Evolutionary conservation across 2,329 filamentous ascomycete genomes (phyloP).

Genomic region (Colletotrichum graminicola): DNA sequence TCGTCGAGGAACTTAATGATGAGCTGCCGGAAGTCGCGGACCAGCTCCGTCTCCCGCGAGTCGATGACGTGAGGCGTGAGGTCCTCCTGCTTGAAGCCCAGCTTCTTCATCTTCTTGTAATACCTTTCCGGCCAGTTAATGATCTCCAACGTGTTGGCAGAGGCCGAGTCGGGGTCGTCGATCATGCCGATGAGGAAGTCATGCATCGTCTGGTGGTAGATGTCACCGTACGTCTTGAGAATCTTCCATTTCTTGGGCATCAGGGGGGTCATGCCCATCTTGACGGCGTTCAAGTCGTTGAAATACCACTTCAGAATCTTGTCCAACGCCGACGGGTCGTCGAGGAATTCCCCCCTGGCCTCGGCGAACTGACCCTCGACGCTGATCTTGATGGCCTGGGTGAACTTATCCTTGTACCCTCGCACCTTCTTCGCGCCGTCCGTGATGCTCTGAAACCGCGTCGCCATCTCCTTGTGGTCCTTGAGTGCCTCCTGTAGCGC

Average conservation of each 20-base stretch:
- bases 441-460: constrained; percentile 93
- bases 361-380: constrained; percentile 81
- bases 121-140: constrained; percentile 97
- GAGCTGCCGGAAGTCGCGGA: constrained; percentile 92
- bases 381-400: constrained; percentile 80
- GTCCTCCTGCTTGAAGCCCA: constrained; percentile 83
- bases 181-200: constrained; percentile 88
- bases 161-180: constrained; percentile 85
- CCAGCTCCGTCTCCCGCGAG: constrained; percentile 88
- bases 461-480: constrained; percentile 94
- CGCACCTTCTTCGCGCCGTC: constrained; percentile 91
- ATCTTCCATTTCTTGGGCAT: constrained; percentile 99
- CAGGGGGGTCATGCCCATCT: constrained; percentile 88
- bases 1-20: constrained; percentile 97
- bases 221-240: constrained; percentile 86
- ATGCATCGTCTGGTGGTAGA: constrained; percentile 96
- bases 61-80: constrained; percentile 89
- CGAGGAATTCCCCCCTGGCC: constrained; percentile 80
- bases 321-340: constrained; percentile 84
- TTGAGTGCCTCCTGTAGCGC: constrained; percentile 94
- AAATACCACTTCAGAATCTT: constrained; percentile 97
- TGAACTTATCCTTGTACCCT: constrained; percentile 97
- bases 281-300: constrained; percentile 95
- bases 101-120: constrained; percentile 93
- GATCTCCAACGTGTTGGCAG: constrained; percentile 89